Evolutionary conservation across 805 yeast species (phyloP), one percentile per base, ranked within the genome.

Genomic region (Priceomyces haplophilus): DNA sequence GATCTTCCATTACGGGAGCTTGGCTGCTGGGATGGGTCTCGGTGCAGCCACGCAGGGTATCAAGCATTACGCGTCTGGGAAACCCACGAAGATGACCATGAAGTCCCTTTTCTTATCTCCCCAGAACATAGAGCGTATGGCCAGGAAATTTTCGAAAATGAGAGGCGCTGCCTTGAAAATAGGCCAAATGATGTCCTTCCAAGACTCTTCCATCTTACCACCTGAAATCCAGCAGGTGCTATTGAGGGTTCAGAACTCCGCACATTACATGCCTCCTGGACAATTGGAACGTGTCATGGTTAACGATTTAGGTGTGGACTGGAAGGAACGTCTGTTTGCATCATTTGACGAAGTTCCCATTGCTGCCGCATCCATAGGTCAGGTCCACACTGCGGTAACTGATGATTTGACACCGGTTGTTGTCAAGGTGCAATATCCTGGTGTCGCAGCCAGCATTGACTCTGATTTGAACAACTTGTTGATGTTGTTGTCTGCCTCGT

Each of bases 81-180:
- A 75, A 21, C 48, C 48, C 16, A 59, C 67, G 3, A 60, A 70
- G 13, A 72, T 82, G 6, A 63, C 76, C 25, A 59, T 82, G 61
- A 78, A 77, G 47, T 71, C 78, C 1, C 59, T 88, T 34, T 69
- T 95, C 1, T 70, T 93, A 53, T 83, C 87, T 3, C 90, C 95
- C 5, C 76, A 78, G 13, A 93, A 91, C 61, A 82, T 93, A 34
- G 96, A 91, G 54, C 65, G 95, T 41, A 79, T 93, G 71, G 95
- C 96, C 10, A 81, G 80, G 53, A 89, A 88, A 61, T 80, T 93
- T 53, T 80, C 93, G 40, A 82, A 87, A 57, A 93, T 93, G 99
- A 78, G 99, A 58, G 99, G 99, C n/a, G 99, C 98, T 2, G 99
- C 99, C 2, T 72, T 93, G 58, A 93, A 93, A 58, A 78, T 93